phyloP scores from a whole-genome alignment of 805 yeast species.

The Kazachstania kunashirensis region DNA sequence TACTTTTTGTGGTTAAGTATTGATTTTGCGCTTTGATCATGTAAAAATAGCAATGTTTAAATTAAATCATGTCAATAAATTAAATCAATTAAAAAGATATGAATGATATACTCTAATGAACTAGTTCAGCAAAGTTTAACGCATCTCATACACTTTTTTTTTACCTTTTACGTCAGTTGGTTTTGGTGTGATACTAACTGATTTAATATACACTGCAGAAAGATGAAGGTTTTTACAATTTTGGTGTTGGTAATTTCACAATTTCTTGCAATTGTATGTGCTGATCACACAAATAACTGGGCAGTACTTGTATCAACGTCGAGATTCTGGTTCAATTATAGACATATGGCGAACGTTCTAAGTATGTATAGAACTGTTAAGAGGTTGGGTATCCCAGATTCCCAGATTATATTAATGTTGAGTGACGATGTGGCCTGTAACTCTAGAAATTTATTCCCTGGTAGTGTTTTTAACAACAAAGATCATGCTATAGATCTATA shows the following conservation, averaged over 20 bases:
- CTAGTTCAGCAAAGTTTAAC: no score
- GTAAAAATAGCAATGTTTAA: no score
- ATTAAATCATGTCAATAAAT: no score
- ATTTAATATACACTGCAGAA: no score
- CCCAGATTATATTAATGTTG: constrained; percentile 90
- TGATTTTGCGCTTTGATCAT: no score
- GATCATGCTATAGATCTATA: constrained; percentile 87
- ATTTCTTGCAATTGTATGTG: background rate
- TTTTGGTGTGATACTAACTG: no score
- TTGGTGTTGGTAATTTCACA: constrained; percentile 1
- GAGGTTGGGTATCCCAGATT: constrained; percentile 93
- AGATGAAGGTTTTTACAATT: constrained; percentile 2
- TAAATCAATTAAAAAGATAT: no score
- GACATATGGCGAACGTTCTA: constrained; percentile 94
- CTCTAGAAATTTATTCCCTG: constrained; percentile 92
- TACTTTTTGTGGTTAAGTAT: no score
- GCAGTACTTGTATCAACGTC: constrained; percentile 92
- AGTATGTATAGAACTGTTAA: constrained; percentile 94
- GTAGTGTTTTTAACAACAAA: constrained; percentile 87
- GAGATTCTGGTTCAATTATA: constrained; percentile 94
- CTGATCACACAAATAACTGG: constrained; percentile 53
- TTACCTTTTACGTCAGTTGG: no score
- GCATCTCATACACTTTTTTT: no score
- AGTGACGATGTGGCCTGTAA: constrained; percentile 97
- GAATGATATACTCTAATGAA: no score